Evolutionary conservation across 2,329 filamentous ascomycete species (phyloP).

Genomic region (Cordyceps cicadae): DNA sequence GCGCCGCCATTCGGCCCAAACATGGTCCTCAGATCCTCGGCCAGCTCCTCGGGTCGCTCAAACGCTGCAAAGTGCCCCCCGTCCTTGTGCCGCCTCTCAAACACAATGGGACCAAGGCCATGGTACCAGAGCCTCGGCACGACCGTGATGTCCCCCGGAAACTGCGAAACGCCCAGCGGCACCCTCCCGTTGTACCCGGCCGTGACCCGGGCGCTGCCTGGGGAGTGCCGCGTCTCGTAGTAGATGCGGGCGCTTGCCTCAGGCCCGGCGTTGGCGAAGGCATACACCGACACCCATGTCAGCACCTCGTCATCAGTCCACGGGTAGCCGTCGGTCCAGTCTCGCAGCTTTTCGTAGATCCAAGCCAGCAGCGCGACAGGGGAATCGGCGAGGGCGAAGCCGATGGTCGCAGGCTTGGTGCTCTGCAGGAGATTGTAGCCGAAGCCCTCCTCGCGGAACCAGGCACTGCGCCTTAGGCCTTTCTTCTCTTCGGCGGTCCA

Average conservation of each 20-base stretch:
- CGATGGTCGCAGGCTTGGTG: slow-evolving; percentile 63
- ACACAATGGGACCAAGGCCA: slow-evolving; percentile 49
- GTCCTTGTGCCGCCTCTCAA: slow-evolving; percentile 38
- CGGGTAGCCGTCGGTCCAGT: slow-evolving; percentile 62
- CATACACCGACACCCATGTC: slow-evolving; percentile 64
- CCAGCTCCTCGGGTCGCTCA: slow-evolving; percentile 43
- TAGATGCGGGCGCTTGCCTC: slow-evolving; percentile 61
- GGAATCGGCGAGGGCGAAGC: slow-evolving; percentile 57
- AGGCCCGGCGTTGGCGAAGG: slow-evolving; percentile 57
- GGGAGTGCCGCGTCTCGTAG: slow-evolving; percentile 51
- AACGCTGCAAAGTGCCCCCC: slow-evolving; percentile 51
- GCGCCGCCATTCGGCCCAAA: slow-evolving; percentile 43
- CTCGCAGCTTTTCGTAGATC: slow-evolving; percentile 70
- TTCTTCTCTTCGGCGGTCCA: slow-evolving; percentile 43
- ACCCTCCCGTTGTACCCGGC: slow-evolving; percentile 16
- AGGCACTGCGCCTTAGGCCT: slow-evolving; percentile 42
- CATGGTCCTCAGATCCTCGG: slow-evolving; percentile 44
- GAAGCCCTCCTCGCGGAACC: slow-evolving; percentile 47
- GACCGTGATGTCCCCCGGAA: slow-evolving; percentile 48
- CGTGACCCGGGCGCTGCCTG: not conserved
- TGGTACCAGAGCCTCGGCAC: slow-evolving; percentile 45
- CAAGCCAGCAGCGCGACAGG: slow-evolving; percentile 62
- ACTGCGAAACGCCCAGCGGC: slow-evolving; percentile 37
- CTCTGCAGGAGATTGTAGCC: slow-evolving; percentile 25
- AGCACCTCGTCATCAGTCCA: slow-evolving; percentile 68